phyloP scores from a whole-genome alignment of 1,139 yeast species.

The Starmera stellimalicola region DNA sequence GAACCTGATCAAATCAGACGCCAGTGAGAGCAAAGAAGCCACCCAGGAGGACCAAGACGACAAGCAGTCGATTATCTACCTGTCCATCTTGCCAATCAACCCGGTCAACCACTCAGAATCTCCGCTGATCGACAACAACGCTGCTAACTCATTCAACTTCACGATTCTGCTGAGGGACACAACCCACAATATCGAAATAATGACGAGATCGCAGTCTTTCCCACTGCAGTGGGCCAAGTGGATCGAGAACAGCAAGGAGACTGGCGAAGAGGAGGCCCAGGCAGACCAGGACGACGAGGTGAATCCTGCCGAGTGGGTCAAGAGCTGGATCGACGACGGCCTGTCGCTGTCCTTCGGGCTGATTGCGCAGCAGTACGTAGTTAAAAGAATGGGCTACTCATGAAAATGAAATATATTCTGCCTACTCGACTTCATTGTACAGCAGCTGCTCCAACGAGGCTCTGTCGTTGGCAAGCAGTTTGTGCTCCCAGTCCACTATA shows the following conservation, averaged over 20 bases:
- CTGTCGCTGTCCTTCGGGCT: conserved; percentile 74
- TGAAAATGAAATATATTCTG: neutral
- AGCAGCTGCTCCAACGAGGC: conserved; percentile 14
- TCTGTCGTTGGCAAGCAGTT: conserved; percentile 41
- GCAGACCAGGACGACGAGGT: conserved; percentile 35
- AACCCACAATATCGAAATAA: conserved; percentile 63
- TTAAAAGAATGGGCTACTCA: conserved; percentile 72
- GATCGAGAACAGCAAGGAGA: conserved; percentile 42
- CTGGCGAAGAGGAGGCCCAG: conserved; percentile 16
- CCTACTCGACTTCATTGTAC: neutral
- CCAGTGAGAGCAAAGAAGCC: conserved; percentile 21
- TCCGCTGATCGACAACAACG: conserved; percentile 29
- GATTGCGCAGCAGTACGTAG: conserved; percentile 82
- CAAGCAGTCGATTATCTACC: conserved; percentile 54
- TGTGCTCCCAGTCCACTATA: conserved; percentile 48
- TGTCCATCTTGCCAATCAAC: conserved; percentile 69
- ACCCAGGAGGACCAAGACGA: conserved; percentile 20
- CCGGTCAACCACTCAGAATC: conserved; percentile 20
- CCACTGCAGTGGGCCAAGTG: conserved; percentile 86
- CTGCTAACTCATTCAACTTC: conserved; percentile 47
- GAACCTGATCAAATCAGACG: conserved; percentile 51
- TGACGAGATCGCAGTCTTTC: conserved; percentile 79
- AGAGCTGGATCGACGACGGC: conserved; percentile 83
- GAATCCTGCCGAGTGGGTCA: conserved; percentile 95
- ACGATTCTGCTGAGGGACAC: conserved; percentile 68